Conservation (phyloP, 306 rosid species). For the Cicer judaicum region DNA sequence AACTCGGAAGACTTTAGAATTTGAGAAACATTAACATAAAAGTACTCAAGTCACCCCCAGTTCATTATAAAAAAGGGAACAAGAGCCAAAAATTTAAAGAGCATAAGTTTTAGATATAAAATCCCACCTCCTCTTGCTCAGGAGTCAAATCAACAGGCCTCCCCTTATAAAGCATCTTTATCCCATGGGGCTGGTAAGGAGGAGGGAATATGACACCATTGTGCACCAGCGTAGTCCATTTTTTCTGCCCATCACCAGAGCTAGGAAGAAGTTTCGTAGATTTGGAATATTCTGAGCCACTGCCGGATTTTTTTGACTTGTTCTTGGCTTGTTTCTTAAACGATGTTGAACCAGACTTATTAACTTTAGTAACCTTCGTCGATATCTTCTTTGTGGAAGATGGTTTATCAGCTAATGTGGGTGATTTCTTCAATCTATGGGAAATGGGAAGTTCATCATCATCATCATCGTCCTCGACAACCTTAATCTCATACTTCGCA, state of each 20-base stretch:
- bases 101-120: constrained; percentile 25
- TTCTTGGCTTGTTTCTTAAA: constrained; percentile 52
- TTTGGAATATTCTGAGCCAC: constrained; percentile 74
- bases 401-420: constrained; percentile 39
- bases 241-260: constrained; percentile 95
- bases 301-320: constrained; percentile 48
- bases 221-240: constrained; percentile 92
- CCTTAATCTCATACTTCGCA: constrained; percentile 39
- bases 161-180: constrained; percentile 81
- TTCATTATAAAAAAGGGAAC: neutral
- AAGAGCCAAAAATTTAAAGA: neutral
- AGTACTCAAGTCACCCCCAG: constrained; percentile 13
- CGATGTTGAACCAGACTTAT: constrained; percentile 42
- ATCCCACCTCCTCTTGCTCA: constrained; percentile 87
- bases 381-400: constrained; percentile 41
- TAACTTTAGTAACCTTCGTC: constrained; percentile 51
- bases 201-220: constrained; percentile 98
- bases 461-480: constrained; percentile 51
- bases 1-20: constrained; percentile 4
- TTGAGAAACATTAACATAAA: neutral
- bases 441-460: constrained; percentile 56
- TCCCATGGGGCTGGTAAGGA: constrained; percentile 74
- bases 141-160: constrained; percentile 81
- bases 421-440: constrained; percentile 40
- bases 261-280: constrained; percentile 76